Percentiles rank a stretch among this genome's conserved stretches.
Conservation (phyloP, 805 yeast genomes). For the Cyberlindnera samutprakarnensis region DNA sequence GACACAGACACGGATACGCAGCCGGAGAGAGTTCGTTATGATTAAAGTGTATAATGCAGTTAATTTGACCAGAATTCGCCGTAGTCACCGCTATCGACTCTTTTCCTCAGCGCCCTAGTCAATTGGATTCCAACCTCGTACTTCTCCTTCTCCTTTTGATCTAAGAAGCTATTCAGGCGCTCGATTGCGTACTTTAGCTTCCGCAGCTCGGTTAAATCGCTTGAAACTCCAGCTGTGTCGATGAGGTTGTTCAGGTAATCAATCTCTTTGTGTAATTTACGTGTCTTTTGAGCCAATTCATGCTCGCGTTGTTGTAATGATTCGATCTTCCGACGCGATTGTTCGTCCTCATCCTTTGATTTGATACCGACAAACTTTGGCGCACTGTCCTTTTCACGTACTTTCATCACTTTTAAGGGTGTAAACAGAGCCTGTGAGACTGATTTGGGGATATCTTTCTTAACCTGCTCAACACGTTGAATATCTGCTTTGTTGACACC, state of each 20-base stretch:
- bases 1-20: too few species aligned
- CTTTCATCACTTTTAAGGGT: constrained; percentile 21
- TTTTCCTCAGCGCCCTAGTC: constrained; percentile 32
- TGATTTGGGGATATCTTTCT: constrained; percentile 18
- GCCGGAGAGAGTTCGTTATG: too few species aligned
- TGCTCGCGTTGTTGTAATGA: constrained; percentile 26
- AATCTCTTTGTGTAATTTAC: constrained; percentile 31
- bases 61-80: constrained; percentile 26
- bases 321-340: constrained; percentile 15
- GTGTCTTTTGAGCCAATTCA: constrained; percentile 26
- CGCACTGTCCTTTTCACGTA: constrained; percentile 16
- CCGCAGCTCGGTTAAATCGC: constrained; percentile 28
- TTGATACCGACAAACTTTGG: constrained; percentile 21
- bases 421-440: constrained; percentile 22
- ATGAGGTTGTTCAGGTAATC: constrained; percentile 27
- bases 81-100: constrained; percentile 34
- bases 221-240: constrained; percentile 28
- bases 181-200: constrained; percentile 29
- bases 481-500: constrained; percentile 1
- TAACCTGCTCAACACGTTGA: not conserved
- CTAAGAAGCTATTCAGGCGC: constrained; percentile 31
- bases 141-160: constrained; percentile 33
- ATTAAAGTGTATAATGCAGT: too few species aligned
- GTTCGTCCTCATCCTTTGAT: constrained; percentile 12
- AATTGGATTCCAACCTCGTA: constrained; percentile 34